Base-by-base conservation (phyloP, 805 yeast genomes). In the Myxozyma geophila region DNA sequence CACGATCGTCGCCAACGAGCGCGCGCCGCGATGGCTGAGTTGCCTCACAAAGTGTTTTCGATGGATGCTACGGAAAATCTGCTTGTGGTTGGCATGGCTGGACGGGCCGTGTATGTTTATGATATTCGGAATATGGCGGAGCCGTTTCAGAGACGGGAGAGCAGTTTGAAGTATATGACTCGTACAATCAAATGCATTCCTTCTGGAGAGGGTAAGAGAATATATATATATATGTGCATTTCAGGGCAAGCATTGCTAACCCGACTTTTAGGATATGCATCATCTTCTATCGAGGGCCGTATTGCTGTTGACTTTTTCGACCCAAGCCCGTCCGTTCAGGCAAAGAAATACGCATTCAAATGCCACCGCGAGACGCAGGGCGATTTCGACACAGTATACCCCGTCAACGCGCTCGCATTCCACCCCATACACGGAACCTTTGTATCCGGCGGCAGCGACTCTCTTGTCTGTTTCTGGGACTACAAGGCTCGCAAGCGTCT, bases 201-300 rank as follows among this genome's bases (percentile, higher is more conserved):
- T 0, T 76, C 79, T 59, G 81, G 81, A 2, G 65, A 73, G 77
- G 67, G 95, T 87, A 7, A 87, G 58, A 3, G 3, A n/a, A 21
- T 2, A 2, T 15, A 6, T 36, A 4, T n/a, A 15, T 15, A 83
- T 7, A 17, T 35, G 8, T 47, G 19, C n/a, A 8, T 15, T 15
- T 21, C 10, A 9, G 8, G n/a, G 21, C 12, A 10, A 4, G 33
- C 6, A 35, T n/a, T 17, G n/a, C 46, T 21, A 13, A 41, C 39
- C n/a, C 15, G n/a, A 17, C 7, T 21, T 37, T 33, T 19, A 61
- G 70, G 70, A 2, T 68, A 54, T 73, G 90, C 87, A 0, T 81
- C 86, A 39, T 79, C 90, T 35, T 86, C 93, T 0, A 80, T 90
- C n/a, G 96, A 90, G 70, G 96, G 96, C 0, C 78, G 96, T 36